Evolutionary conservation across 116 monocot genomes (phyloP).

Genomic region (Thalassia testudinum): DNA sequence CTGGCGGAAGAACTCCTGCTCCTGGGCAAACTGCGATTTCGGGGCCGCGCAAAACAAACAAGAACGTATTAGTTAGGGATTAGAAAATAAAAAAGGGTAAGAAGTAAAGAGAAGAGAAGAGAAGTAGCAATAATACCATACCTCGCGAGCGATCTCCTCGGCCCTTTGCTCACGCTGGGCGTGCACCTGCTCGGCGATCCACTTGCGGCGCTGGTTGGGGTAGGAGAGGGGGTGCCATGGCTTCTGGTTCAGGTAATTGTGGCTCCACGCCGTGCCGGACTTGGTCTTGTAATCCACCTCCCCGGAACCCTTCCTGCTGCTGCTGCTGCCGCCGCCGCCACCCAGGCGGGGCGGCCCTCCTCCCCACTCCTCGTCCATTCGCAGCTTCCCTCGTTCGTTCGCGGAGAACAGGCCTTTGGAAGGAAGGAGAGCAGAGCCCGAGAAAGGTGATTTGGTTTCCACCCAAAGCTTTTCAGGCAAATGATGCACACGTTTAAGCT

Average conservation of each 20-base stretch:
- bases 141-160: conserved; percentile 80
- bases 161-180: conserved; percentile 39
- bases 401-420: no score
- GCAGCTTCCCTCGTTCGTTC: no score
- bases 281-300: conserved; percentile 89
- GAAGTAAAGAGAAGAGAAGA: background rate
- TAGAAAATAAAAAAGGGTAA: no score
- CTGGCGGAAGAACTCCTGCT: conserved; percentile 95
- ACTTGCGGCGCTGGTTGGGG: conserved; percentile 94
- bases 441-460: no score
- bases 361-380: no score
- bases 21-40: conserved; percentile 73
- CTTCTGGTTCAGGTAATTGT: conserved; percentile 90
- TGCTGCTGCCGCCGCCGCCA: no score
- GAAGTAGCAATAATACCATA: no score
- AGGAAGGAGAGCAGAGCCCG: no score
- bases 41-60: background rate
- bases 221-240: conserved; percentile 98
- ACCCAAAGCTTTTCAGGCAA: no score
- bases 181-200: conserved; percentile 94
- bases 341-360: no score
- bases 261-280: conserved; percentile 93
- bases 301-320: background rate
- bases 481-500: no score
- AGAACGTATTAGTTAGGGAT: no score